These are phyloP conservation scores for Calocybe indica DNA, from an alignment of 768 basidiomycete species.

Conservation along the genomic window DNA sequence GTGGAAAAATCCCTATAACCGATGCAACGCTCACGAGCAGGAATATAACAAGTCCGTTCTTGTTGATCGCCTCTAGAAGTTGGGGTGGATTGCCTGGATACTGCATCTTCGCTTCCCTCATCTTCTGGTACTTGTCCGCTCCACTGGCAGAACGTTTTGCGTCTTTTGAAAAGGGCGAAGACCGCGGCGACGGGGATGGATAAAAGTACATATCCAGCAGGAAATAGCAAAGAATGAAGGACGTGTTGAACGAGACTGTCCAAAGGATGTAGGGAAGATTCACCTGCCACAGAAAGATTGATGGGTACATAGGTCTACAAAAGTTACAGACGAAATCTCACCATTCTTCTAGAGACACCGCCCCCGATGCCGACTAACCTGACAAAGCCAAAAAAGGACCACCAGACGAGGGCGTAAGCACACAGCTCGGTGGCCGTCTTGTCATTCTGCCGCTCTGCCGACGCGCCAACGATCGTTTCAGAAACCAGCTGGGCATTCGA, in stretches of 20 bases:
- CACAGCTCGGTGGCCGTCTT: conserved; percentile 74
- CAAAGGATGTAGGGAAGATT: conserved; percentile 88
- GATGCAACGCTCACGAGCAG: conserved; percentile 53
- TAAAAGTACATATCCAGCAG: conserved; percentile 46
- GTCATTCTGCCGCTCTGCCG: conserved; percentile 50
- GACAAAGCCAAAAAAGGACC: conserved; percentile 46
- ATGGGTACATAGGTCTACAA: background rate
- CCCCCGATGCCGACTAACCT: conserved; percentile 34
- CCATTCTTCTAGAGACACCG: conserved; percentile 41
- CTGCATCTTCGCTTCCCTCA: too few species aligned
- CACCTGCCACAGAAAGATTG: conserved; percentile 39
- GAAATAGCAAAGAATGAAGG: conserved; percentile 14
- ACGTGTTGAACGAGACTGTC: conserved; percentile 84
- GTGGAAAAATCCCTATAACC: too few species aligned
- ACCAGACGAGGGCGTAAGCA: conserved; percentile 77
- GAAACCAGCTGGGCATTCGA: background rate
- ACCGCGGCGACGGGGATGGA: conserved; percentile 26
- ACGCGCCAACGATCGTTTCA: conserved; percentile 8
- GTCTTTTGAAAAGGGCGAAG: too few species aligned
- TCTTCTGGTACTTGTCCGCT: background rate
- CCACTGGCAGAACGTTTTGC: background rate
- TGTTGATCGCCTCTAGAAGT: conserved; percentile 76
- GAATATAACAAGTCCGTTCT: conserved; percentile 75
- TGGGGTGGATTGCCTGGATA: conserved; percentile 3
- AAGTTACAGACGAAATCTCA: conserved; percentile 13